Evolutionary conservation across 805 yeast genomes (phyloP).

Genomic region (Candida jianshihensis): DNA sequence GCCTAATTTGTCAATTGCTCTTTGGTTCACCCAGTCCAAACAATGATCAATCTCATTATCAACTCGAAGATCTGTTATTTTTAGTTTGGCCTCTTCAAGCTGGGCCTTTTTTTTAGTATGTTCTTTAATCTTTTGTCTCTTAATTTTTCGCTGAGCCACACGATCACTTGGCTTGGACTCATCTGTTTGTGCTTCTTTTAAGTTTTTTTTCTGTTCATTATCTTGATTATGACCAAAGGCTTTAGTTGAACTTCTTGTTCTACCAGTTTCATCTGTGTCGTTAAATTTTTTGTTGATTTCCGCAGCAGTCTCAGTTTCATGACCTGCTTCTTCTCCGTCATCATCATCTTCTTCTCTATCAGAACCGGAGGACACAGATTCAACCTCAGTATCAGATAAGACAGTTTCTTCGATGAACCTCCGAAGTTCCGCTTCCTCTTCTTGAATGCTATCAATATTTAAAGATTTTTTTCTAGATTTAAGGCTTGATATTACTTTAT

Average conservation of each 20-base stretch:
- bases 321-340: slow-evolving; percentile 1
- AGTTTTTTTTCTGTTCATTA: slow-evolving; percentile 9
- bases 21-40: slow-evolving; percentile 55
- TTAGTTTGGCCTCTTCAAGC: slow-evolving; percentile 19
- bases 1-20: slow-evolving; percentile 46
- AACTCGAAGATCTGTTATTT: slow-evolving; percentile 27
- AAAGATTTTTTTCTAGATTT: slow-evolving; percentile 51
- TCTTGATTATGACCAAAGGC: slow-evolving; percentile 16
- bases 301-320: too few relatives aligned
- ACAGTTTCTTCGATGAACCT: slow-evolving; percentile 32
- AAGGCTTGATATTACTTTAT: slow-evolving; percentile 47
- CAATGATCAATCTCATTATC: slow-evolving; percentile 41
- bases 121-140: slow-evolving; percentile 25
- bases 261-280: slow-evolving; percentile 12
- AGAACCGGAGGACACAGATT: slow-evolving; percentile 14
- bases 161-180: slow-evolving; percentile 28
- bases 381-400: slow-evolving; percentile 27
- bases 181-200: slow-evolving; percentile 17
- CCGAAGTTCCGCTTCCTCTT: slow-evolving; percentile 35
- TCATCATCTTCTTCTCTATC: slow-evolving; percentile 9
- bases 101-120: slow-evolving; percentile 25
- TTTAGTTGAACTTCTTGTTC: slow-evolving; percentile 22
- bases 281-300: too few relatives aligned
- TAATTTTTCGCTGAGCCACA: slow-evolving; percentile 29
- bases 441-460: slow-evolving; percentile 34